Percentiles rank a stretch among this genome's conserved stretches.
phyloP scores from a whole-genome alignment of 2,329 filamentous ascomycete species.

The Endoconidiophora laricicola region DNA sequence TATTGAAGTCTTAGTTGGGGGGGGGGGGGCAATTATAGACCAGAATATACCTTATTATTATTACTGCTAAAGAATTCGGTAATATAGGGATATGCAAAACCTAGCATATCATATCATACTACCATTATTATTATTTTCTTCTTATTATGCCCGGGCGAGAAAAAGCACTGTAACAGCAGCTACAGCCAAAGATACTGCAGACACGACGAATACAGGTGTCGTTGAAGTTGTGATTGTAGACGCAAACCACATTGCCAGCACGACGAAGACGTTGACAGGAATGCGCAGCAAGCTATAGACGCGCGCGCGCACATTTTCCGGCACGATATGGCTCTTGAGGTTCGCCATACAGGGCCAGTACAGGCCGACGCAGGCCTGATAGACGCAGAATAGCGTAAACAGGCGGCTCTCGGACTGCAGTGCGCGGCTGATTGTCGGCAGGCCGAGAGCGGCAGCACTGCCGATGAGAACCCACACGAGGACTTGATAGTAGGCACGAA shows the following conservation, averaged over 20 bases:
- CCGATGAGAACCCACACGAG: neutral
- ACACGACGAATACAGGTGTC: slow-evolving; percentile 19
- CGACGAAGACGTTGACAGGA: slow-evolving; percentile 41
- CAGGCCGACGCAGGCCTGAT: slow-evolving; percentile 37
- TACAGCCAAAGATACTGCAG: slow-evolving; percentile 19
- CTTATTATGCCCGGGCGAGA: slow-evolving; percentile 1
- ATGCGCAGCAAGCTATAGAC: slow-evolving; percentile 38
- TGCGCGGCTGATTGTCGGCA: slow-evolving; percentile 19
- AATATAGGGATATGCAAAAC: too few species aligned
- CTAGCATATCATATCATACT: neutral
- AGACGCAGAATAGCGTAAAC: slow-evolving; percentile 38
- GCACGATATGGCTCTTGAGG: slow-evolving; percentile 34
- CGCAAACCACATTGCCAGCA: slow-evolving; percentile 28
- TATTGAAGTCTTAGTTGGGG: too few species aligned
- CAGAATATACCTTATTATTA: too few species aligned
- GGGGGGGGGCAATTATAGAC: too few species aligned
- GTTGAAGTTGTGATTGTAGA: slow-evolving; percentile 16
- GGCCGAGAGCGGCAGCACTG: slow-evolving; percentile 20
- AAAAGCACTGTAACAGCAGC: slow-evolving; percentile 17
- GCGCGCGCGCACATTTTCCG: slow-evolving; percentile 33
- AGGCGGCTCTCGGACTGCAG: slow-evolving; percentile 25
- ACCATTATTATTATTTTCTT: neutral
- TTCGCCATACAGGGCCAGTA: slow-evolving; percentile 39
- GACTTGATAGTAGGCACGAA: neutral
- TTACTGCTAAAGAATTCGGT: too few species aligned